These are phyloP conservation scores for Ustilago cynodontis DNA, from an alignment of 1,284 basidiomycete species.

Conservation along the genomic window DNA sequence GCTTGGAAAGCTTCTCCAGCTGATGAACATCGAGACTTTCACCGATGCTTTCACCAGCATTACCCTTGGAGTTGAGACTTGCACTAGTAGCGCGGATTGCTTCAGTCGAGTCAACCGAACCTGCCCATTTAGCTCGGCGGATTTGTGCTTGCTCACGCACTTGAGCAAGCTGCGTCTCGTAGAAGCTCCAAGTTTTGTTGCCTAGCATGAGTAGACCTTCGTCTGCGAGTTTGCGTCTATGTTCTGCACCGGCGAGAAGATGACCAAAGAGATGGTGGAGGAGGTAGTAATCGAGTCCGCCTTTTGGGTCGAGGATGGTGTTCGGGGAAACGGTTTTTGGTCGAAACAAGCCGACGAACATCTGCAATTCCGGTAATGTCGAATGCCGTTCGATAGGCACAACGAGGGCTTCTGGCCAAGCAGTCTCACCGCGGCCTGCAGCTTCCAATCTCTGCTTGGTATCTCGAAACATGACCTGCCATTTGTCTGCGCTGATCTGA, in stretches of 20 bases:
- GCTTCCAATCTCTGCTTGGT: conserved; percentile 72
- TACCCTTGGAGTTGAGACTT: neutral
- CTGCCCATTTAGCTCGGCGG: neutral
- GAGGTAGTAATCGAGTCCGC: conserved; percentile 49
- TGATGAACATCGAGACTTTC: conserved; percentile 27
- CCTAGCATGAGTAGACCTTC: conserved; percentile 43
- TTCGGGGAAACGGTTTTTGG: conserved; percentile 50
- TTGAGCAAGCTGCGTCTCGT: conserved; percentile 35
- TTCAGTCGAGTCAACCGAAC: conserved; percentile 32
- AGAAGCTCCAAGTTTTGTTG: conserved; percentile 44
- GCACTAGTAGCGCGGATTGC: conserved; percentile 13
- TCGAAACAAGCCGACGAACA: conserved; percentile 80
- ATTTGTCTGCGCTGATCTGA: conserved; percentile 72
- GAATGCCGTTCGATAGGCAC: conserved; percentile 84
- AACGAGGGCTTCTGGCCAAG: conserved; percentile 43
- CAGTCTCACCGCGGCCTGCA: conserved; percentile 30
- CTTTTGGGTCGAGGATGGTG: conserved; percentile 44
- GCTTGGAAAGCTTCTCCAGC: conserved; percentile 25
- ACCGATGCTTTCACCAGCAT: conserved; percentile 7
- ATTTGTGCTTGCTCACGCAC: conserved; percentile 27
- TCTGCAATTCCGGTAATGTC: conserved; percentile 82
- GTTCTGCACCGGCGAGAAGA: conserved; percentile 25
- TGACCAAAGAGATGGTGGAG: conserved; percentile 50
- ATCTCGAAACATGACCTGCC: conserved; percentile 76
- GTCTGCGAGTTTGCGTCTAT: conserved; percentile 25